Conservation (phyloP, 345 rosid species). For the Rubroshorea leprosula region DNA sequence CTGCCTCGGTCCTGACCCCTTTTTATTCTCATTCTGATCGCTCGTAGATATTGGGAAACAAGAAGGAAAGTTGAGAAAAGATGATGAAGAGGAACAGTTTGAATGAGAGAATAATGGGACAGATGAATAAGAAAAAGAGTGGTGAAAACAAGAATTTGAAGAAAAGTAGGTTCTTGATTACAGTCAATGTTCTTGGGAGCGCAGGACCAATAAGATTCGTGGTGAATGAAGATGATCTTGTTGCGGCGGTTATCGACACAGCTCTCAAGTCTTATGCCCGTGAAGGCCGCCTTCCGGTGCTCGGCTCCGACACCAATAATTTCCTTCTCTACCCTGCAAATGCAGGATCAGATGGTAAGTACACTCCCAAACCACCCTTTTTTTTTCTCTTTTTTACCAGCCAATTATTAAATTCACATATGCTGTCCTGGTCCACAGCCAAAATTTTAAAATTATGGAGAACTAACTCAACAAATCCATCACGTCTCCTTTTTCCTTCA, state of each 20-base stretch:
- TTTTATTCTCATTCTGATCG: no score
- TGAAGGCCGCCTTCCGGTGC: conserved; percentile 78
- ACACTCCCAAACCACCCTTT: no score
- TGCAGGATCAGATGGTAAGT: conserved; percentile 35
- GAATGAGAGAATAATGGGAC: conserved; percentile 21
- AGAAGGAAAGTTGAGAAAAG: no score
- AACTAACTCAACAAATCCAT: no score
- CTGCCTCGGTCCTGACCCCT: conserved; percentile 49
- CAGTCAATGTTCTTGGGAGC: conserved; percentile 66
- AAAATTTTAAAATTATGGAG: no score
- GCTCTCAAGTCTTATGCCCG: conserved; percentile 65
- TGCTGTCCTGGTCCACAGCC: no score
- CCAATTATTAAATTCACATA: no score
- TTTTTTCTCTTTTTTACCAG: no score
- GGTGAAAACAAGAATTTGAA: conserved; percentile 21
- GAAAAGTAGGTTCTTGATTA: conserved; percentile 45
- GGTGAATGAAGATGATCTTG: conserved; percentile 49
- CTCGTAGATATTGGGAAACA: conserved; percentile 13
- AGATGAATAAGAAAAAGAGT: conserved; percentile 24
- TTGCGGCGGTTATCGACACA: conserved; percentile 50
- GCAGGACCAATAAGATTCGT: conserved; percentile 72
- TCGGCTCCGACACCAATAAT: conserved; percentile 44
- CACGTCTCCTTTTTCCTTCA: no score
- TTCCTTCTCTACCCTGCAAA: conserved; percentile 45
- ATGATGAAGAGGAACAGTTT: no score